These are phyloP conservation scores for Pyrenophora tritici-repentis DNA, from an alignment of 2,329 filamentous ascomycete species.

Conservation along the genomic window DNA sequence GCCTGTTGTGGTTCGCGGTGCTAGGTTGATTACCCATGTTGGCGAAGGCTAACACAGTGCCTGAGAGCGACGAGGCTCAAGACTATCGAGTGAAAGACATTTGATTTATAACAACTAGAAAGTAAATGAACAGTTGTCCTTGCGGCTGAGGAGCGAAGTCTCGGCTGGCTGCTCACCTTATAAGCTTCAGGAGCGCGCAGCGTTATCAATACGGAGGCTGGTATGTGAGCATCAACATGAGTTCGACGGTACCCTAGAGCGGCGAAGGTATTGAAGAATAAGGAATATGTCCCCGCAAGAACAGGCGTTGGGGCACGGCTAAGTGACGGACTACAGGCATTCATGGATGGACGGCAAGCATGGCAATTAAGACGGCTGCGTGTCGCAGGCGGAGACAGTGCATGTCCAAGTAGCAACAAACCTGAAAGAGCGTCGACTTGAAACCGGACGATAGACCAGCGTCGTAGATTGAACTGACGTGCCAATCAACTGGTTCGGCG, in stretches of 20 bases:
- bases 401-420: slow-evolving; percentile 38
- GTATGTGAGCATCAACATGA: slow-evolving; percentile 11
- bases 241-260: slow-evolving; percentile 19
- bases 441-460: slow-evolving; percentile 33
- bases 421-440: slow-evolving; percentile 41
- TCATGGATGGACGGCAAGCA: slow-evolving; percentile 16
- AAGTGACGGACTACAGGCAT: slow-evolving; percentile 21
- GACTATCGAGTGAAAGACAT: slow-evolving; percentile 17
- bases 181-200: slow-evolving; percentile 8
- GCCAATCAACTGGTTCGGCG: slow-evolving; percentile 34
- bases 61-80: slow-evolving; percentile 29
- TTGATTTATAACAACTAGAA: slow-evolving; percentile 13
- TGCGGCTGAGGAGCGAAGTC: slow-evolving; percentile 16
- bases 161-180: slow-evolving; percentile 20
- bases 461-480: slow-evolving; percentile 23
- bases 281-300: slow-evolving; percentile 17
- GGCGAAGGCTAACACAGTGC: slow-evolving; percentile 18
- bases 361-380: slow-evolving; percentile 27
- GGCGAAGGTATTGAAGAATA: slow-evolving; percentile 20
- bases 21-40: slow-evolving; percentile 42
- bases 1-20: slow-evolving; percentile 31
- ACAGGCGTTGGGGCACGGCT: slow-evolving; percentile 20
- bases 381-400: slow-evolving; percentile 25
- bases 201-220: slow-evolving; percentile 26
- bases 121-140: slow-evolving; percentile 12